Evolutionary conservation across 2,329 filamentous ascomycete species (phyloP).

Genomic region (Cladosporium colombiae): DNA sequence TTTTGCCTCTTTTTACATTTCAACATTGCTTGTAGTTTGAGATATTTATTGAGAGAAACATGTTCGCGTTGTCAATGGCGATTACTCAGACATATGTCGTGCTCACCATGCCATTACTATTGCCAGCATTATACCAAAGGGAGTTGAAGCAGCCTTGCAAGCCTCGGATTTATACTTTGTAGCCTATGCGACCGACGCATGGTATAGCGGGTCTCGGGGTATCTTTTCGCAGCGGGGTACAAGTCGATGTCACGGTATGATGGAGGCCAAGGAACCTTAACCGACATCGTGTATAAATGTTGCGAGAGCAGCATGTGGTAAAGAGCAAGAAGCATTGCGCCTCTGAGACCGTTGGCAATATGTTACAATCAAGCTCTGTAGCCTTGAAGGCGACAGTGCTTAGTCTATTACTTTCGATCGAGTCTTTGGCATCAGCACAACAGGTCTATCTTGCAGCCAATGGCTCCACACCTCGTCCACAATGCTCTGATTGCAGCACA

Average conservation of each 20-base stretch:
- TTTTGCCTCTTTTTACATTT: neutral
- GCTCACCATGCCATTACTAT: neutral
- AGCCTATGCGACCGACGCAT: neutral
- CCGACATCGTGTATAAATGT: neutral
- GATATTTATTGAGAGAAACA: neutral
- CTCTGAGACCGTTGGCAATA: neutral
- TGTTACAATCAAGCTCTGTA: neutral
- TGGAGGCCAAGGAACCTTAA: constrained; percentile 14
- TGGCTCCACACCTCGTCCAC: constrained; percentile 33
- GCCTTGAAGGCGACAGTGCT: constrained; percentile 6
- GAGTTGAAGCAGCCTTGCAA: neutral
- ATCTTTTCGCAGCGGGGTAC: constrained; percentile 5
- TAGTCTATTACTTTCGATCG: neutral
- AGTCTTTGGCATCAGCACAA: constrained; percentile 25
- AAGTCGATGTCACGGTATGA: neutral
- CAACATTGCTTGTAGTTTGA: neutral
- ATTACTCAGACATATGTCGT: neutral
- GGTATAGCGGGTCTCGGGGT: constrained; percentile 9
- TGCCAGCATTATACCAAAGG: neutral
- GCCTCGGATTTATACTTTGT: neutral
- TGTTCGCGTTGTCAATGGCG: neutral
- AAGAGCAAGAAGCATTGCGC: neutral
- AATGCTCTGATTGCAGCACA: constrained; percentile 32
- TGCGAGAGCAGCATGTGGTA: neutral
- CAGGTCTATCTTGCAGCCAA: constrained; percentile 40